Evolutionary conservation across 352 stramenopile species (phyloP).

Genomic region (Phytophthora brassicae): DNA sequence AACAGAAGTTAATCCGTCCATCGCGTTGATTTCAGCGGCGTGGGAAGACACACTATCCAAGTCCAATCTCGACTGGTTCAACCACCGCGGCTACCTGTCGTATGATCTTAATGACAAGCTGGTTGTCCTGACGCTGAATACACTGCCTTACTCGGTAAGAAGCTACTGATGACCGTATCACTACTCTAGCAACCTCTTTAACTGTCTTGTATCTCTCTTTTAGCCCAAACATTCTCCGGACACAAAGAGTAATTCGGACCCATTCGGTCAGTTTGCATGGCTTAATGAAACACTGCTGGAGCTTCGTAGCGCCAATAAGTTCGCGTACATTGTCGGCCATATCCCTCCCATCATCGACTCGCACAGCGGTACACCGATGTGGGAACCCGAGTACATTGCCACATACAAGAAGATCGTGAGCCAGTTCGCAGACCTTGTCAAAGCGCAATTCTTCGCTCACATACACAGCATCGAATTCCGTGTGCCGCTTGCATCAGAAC

Average conservation of each 20-base stretch:
- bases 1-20: conserved; percentile 46
- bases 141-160: conserved; percentile 69
- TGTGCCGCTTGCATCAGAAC: conserved; percentile 33
- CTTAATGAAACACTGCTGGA: conserved; percentile 63
- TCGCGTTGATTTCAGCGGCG: conserved; percentile 48
- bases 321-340: conserved; percentile 87
- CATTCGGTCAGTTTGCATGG: conserved; percentile 91
- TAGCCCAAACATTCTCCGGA: conserved; percentile 67
- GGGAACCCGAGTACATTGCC: conserved; percentile 77
- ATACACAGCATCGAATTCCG: conserved; percentile 92
- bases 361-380: conserved; percentile 79
- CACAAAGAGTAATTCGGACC: conserved; percentile 64
- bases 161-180: too few relatives aligned
- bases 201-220: not conserved
- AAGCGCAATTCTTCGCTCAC: conserved; percentile 91
- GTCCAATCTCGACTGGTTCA: conserved; percentile 55
- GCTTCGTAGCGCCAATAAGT: conserved; percentile 41
- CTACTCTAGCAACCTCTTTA: not conserved
- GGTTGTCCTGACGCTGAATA: conserved; percentile 73
- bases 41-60: conserved; percentile 53
- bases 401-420: conserved; percentile 76
- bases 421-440: conserved; percentile 57
- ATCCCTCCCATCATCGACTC: conserved; percentile 90
- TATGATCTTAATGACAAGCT: conserved; percentile 66
- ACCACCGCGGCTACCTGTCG: conserved; percentile 50